phyloP scores from a whole-genome alignment of 768 basidiomycete species.

The Leucosporidium creatinivorum region DNA sequence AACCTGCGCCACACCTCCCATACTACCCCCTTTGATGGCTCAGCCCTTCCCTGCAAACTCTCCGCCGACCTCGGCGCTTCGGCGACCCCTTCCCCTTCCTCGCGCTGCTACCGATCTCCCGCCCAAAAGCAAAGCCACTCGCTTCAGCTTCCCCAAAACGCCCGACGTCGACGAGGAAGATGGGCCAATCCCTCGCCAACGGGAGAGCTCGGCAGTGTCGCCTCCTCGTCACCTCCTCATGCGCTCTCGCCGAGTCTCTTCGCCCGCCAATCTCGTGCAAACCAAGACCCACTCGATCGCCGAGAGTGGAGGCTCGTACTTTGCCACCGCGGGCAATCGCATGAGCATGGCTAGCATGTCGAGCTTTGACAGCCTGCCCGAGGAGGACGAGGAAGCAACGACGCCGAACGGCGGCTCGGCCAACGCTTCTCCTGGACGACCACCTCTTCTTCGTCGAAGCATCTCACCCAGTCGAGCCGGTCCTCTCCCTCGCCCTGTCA shows the following conservation, averaged over 20 bases:
- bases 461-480: not conserved
- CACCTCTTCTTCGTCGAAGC: not conserved
- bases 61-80: no score
- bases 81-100: no score
- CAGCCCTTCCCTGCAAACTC: no score
- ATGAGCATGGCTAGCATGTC: slow-evolving; percentile 21
- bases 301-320: not conserved
- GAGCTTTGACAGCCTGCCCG: slow-evolving; percentile 32
- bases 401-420: not conserved
- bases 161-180: no score
- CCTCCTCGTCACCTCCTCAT: not conserved
- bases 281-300: slow-evolving; percentile 20
- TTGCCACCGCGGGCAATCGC: not conserved
- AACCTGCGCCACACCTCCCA: no score
- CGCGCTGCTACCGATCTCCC: no score
- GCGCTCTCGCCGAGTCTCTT: slow-evolving; percentile 5
- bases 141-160: no score
- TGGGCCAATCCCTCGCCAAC: not conserved
- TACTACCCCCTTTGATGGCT: no score
- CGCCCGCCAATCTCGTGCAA: slow-evolving; percentile 19
- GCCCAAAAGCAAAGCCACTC: no score
- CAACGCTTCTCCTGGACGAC: not conserved
- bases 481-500: slow-evolving; percentile 1
- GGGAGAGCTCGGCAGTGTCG: not conserved
- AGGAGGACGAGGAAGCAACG: slow-evolving; percentile 18